A percentile compares a stretch with the other conserved stretches of the same genome.
Conservation (phyloP, 2,329 filamentous ascomycete species). For the Ceratocystis variospora region DNA sequence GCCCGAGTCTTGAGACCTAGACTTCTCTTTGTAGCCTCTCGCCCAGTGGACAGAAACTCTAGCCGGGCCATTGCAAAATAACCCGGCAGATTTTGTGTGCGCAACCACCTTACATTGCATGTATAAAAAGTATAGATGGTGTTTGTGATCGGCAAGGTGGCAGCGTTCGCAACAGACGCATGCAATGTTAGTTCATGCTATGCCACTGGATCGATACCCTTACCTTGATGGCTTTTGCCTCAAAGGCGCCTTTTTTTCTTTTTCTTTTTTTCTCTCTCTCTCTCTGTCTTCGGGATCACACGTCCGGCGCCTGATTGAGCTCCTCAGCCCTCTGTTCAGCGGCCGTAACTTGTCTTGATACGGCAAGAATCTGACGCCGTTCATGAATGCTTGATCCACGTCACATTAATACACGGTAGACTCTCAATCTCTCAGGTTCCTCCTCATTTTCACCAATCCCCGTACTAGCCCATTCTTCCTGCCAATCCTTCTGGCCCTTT, state of each 20-base stretch:
- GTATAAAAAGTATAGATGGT: neutral
- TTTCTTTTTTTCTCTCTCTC: neutral
- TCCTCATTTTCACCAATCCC: neutral
- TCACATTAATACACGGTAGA: neutral
- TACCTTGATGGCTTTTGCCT: neutral
- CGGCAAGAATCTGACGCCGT: conserved; percentile 2
- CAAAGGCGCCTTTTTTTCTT: neutral
- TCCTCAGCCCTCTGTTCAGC: conserved; percentile 1
- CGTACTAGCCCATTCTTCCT: neutral
- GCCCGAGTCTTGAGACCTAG: too few species aligned
- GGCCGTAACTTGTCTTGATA: neutral
- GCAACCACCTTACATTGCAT: neutral
- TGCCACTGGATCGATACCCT: neutral
- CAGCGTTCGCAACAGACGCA: neutral
- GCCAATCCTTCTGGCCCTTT: neutral
- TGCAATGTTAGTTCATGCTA: neutral
- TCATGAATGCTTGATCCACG: conserved; percentile 1
- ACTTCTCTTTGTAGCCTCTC: too few species aligned
- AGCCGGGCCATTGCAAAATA: neutral
- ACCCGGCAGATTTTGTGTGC: neutral
- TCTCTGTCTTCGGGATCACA: neutral
- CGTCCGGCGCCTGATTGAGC: neutral
- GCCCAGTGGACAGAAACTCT: neutral
- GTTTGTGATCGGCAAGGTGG: neutral
- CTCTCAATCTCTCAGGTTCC: neutral